Conservation (phyloP, 1,284 basidiomycete species). For the Ustilago sp. region DNA sequence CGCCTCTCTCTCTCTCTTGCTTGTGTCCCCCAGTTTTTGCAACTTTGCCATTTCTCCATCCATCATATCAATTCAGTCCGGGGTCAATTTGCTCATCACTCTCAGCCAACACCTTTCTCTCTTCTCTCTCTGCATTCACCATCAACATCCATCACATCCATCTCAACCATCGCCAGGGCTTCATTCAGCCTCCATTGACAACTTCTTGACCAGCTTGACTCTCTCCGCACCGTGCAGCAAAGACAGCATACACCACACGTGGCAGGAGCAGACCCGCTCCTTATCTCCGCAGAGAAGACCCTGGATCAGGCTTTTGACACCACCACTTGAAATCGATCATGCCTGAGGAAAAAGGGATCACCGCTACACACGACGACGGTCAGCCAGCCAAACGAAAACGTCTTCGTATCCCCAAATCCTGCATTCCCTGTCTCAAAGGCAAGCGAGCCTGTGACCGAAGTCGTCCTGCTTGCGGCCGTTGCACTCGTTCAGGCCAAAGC, state of each 20-base stretch:
- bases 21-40: not conserved
- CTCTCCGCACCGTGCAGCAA: not conserved
- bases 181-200: not conserved
- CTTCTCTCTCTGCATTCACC: not conserved
- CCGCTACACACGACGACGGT: slow-evolving; percentile 37
- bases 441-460: slow-evolving; percentile 50
- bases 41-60: not conserved
- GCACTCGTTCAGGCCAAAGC: slow-evolving; percentile 27
- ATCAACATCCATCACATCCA: not conserved
- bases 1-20: not conserved
- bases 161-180: not conserved
- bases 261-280: not conserved
- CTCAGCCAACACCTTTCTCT: not conserved
- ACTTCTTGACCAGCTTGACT: not conserved
- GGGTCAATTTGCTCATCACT: not conserved
- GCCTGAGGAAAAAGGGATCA: slow-evolving; percentile 16
- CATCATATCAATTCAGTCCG: not conserved
- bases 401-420: slow-evolving; percentile 51
- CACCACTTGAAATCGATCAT: not conserved
- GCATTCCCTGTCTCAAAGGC: slow-evolving; percentile 47
- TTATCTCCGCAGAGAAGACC: not conserved
- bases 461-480: slow-evolving; percentile 42
- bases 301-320: not conserved
- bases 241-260: not conserved
- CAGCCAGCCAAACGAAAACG: slow-evolving; percentile 46